Evolutionary conservation across 2,329 filamentous ascomycete species (phyloP), one percentile per base, ranked within the genome.

Genomic region (Colletotrichum gigasporum): DNA sequence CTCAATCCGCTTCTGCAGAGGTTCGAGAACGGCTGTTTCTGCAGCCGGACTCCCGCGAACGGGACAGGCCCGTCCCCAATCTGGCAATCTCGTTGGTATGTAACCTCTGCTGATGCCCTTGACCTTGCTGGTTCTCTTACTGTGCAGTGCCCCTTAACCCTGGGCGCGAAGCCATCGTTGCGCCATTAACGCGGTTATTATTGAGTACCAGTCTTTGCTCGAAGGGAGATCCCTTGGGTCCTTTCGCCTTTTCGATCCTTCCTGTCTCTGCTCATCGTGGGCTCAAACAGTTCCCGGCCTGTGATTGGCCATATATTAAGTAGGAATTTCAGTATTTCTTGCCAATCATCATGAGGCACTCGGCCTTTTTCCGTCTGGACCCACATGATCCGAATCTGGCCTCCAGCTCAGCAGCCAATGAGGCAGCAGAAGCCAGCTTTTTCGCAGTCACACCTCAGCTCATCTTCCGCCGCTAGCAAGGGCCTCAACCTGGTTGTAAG

Each of bases 361-460:
- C 50, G 53, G 51, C 44, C 58, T 32, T 45, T 56, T 53, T 37
- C 41, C 45, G 52, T 10, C 56, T 28, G 26, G 56, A 26, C 60
- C 61, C 63, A 50, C 55, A 39, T 60, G 32, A 50, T 24, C 50
- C 35, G 10, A 53, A 32, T 63, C 37, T 59, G 69, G 67, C 70
- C 67, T 47, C 41, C 47, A 59, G 37, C 32, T 34, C 63, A 63
- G 41, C 34, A 41, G 22, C 75, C 75, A 77, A 77, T 77, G 69
- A 75, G 60, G 51, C 28, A 47, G 59, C 69, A 65, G 66, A 75
- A 52, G 51, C 51, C 41, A 70, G 69, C 62, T 61, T 74, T 68
- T 74, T 67, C 65, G 68, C 67, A 71, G 69, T 74, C 71, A 74
- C 70, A 71, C 74, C 73, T 76, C 72, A 74, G 72, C 70, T 74